Evolutionary conservation across 2,329 filamentous ascomycete genomes (phyloP).

Genomic region (Cladosporium sp.): DNA sequence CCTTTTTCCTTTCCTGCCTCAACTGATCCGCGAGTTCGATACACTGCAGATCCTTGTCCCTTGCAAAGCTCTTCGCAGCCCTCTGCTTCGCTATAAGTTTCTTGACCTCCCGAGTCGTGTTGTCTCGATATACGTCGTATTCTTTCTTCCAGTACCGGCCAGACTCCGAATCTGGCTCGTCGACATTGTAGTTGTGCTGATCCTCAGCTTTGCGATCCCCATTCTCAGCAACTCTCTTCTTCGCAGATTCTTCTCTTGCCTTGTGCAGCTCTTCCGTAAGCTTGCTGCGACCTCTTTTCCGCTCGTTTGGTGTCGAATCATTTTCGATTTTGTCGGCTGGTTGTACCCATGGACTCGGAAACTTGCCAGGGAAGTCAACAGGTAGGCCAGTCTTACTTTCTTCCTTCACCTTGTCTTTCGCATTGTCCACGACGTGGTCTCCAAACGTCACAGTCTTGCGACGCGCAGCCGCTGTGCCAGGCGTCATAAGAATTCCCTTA

Average conservation of each 20-base stretch:
- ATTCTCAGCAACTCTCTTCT: constrained; percentile 15
- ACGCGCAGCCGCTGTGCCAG: constrained; percentile 53
- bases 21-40: constrained; percentile 62
- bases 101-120: constrained; percentile 69
- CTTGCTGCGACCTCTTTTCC: constrained; percentile 33
- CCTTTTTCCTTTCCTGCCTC: constrained; percentile 63
- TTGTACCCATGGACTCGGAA: constrained; percentile 47
- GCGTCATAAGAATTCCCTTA: constrained; percentile 59
- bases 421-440: constrained; percentile 54
- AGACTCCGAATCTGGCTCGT: constrained; percentile 67
- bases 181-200: neutral
- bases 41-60: constrained; percentile 70
- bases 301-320: constrained; percentile 25
- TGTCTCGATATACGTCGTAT: constrained; percentile 68
- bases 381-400: constrained; percentile 42
- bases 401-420: constrained; percentile 41
- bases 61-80: constrained; percentile 72
- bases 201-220: neutral
- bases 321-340: constrained; percentile 35
- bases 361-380: constrained; percentile 44
- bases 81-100: constrained; percentile 77
- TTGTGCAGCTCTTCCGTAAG: constrained; percentile 44
- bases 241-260: constrained; percentile 37
- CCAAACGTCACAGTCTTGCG: constrained; percentile 61
- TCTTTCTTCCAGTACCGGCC: constrained; percentile 77